Evolutionary conservation across 352 stramenopile species (phyloP), one percentile per base, ranked within the genome.

Genomic region (Phytophthora agathidicida): DNA sequence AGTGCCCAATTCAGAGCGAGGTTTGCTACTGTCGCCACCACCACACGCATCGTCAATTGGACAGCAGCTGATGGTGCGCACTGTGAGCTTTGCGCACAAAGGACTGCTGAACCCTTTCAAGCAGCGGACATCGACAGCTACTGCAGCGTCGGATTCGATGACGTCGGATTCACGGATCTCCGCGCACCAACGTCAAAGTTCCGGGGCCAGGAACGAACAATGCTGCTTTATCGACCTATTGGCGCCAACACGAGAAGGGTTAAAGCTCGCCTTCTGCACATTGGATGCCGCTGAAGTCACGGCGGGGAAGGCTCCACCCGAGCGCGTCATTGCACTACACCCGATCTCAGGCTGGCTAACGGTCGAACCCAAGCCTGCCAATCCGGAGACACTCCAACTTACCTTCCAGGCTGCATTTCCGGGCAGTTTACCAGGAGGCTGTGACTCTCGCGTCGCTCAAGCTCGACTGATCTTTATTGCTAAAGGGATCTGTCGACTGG

Each of bases 401-500:
- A 77, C 69, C 13, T 77, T 70, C 47, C 69, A 71, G 14, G 56
- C 46, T 1, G 52, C 60, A 17, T 77, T 70, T 36, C 51, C 46
- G 14, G 69, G 65, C 0, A 27, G 47, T 3, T 11, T 60, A n/a
- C 43, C 50, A 3, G 60, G 54, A 9, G 22, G 33, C 23, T 77
- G 69, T 14, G 35, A 54, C 46, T 49, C 31, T 10, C 37, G 49
- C 30, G 44, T 68, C 3, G 65, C 65, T n/a, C 60, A 63, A 43
- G 33, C 39, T 13, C 44, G 70, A 43, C 32, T 79, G 1, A 11
- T 71, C 2, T 53, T 50, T 23, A 39, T 79, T 10, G 70, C 44
- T 1, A 73, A 63, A 23, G 58, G 70, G 0, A 19, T 79, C 1
- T 60, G 49, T 22, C 53, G 58, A 39, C 45, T 79, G 20, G 60